phyloP scores from a whole-genome alignment of 1,139 yeast genomes.

The Arxiozyma slooffiae region DNA sequence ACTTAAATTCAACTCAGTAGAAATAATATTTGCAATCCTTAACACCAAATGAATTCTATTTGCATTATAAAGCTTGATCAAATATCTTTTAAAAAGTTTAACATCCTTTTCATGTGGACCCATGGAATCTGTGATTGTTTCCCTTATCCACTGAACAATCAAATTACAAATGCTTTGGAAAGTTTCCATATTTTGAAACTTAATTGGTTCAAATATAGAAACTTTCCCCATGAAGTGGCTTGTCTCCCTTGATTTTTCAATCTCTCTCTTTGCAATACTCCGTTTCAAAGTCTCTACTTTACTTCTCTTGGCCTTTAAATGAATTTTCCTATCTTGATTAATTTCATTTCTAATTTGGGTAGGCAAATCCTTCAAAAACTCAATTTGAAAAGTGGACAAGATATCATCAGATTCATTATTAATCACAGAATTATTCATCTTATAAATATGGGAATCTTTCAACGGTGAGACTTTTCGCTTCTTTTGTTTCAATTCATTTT shows the following conservation, averaged over 20 bases:
- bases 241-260: slow-evolving; percentile 20
- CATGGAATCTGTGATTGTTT: slow-evolving; percentile 31
- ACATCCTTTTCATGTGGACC: slow-evolving; percentile 59
- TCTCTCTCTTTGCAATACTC: slow-evolving; percentile 26
- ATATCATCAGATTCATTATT: not conserved
- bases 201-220: slow-evolving; percentile 29
- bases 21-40: slow-evolving; percentile 17
- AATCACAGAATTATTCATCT: not conserved
- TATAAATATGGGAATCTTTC: slow-evolving; percentile 1
- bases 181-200: slow-evolving; percentile 32
- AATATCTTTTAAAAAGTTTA: slow-evolving; percentile 31
- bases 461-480: slow-evolving; percentile 2
- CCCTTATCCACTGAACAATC: slow-evolving; percentile 42
- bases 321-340: slow-evolving; percentile 24
- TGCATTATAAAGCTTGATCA: slow-evolving; percentile 20
- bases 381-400: slow-evolving; percentile 14
- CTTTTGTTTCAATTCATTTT: not conserved
- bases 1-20: slow-evolving; percentile 16
- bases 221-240: slow-evolving; percentile 21
- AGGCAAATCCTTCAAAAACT: slow-evolving; percentile 24
- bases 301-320: slow-evolving; percentile 31
- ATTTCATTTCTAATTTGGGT: slow-evolving; percentile 28
- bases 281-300: slow-evolving; percentile 15
- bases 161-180: slow-evolving; percentile 33
- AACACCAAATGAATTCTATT: slow-evolving; percentile 19